phyloP scores from a whole-genome alignment of 139 green algal species.

The Raphidocelis subcapitata region DNA sequence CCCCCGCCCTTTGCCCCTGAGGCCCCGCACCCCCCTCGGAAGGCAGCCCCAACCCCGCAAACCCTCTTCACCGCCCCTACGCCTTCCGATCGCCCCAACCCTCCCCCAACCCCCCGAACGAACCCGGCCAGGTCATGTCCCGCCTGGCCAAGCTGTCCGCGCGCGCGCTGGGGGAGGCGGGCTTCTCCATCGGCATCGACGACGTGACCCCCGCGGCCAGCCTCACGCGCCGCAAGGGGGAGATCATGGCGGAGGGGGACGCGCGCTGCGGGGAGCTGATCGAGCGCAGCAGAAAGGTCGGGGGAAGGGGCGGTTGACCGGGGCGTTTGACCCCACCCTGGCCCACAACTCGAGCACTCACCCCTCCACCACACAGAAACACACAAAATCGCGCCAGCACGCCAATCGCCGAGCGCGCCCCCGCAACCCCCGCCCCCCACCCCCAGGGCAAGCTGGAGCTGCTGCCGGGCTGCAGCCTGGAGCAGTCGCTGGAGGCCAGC shows the following conservation, averaged over 20 bases:
- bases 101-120: background rate
- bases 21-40: too few species aligned
- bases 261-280: slow-evolving; percentile 71
- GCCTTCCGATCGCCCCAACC: too few species aligned
- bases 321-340: background rate
- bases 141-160: slow-evolving; percentile 91
- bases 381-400: background rate
- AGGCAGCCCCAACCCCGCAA: too few species aligned
- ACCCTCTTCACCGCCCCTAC: too few species aligned
- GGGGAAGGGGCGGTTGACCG: background rate
- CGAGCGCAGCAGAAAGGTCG: slow-evolving; percentile 46
- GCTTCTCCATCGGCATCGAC: slow-evolving; percentile 96
- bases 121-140: slow-evolving; percentile 67
- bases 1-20: too few species aligned
- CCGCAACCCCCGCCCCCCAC: too few species aligned
- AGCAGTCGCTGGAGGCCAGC: slow-evolving; percentile 83
- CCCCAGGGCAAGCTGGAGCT: slow-evolving; percentile 70
- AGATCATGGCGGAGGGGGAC: slow-evolving; percentile 70
- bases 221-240: slow-evolving; percentile 63
- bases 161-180: slow-evolving; percentile 86
- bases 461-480: slow-evolving; percentile 83
- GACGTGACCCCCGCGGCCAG: slow-evolving; percentile 82
- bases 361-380: too few species aligned
- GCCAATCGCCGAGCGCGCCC: background rate
- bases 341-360: background rate